These are phyloP conservation scores for Dictyostelium purpureum DNA, from an alignment of 78 protist species.

Conservation along the genomic window DNA sequence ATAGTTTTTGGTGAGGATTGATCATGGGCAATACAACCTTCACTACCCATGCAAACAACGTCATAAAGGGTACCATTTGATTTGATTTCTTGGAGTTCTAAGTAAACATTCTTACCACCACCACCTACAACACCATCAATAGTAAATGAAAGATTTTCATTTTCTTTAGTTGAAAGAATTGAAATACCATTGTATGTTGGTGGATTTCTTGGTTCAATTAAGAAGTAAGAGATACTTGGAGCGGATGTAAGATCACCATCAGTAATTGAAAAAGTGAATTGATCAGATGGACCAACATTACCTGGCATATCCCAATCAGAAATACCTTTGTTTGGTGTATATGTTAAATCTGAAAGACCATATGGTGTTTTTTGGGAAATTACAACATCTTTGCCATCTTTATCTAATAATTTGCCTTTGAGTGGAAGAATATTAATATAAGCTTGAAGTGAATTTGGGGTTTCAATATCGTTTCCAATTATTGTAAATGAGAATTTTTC, in stretches of 20 bases:
- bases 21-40: not conserved
- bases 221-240: not conserved
- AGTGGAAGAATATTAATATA: not conserved
- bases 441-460: not conserved
- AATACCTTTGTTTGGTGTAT: not conserved
- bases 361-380: not conserved
- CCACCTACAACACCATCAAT: not conserved
- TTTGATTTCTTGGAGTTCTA: not conserved
- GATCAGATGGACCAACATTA: conserved; percentile 49
- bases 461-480: not conserved
- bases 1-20: not conserved
- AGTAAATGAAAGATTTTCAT: not conserved
- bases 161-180: not conserved
- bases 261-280: not conserved
- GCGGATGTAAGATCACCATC: not conserved
- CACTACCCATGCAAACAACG: conserved; percentile 12
- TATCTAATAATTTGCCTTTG: conserved; percentile 17
- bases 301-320: conserved; percentile 8
- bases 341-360: not conserved
- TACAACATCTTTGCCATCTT: conserved; percentile 3
- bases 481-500: not conserved
- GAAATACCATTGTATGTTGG: not conserved
- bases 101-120: not conserved
- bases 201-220: conserved; percentile 19
- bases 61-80: not conserved